These are phyloP conservation scores for Stachybotrys elegans DNA, from an alignment of 2,329 filamentous ascomycete genomes.

Conservation along the genomic window DNA sequence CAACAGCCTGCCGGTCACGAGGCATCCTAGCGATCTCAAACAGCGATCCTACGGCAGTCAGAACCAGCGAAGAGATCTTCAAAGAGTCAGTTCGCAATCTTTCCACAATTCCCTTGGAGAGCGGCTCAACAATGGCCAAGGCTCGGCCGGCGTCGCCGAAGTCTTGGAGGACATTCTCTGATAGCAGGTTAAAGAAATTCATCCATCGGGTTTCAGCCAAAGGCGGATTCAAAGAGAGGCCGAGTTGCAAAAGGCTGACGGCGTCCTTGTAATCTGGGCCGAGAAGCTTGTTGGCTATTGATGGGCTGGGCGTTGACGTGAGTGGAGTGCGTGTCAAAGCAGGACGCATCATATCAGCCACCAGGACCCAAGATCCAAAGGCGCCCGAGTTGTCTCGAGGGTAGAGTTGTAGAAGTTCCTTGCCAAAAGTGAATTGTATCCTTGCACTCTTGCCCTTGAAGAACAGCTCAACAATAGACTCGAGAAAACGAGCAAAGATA, in stretches of 20 bases:
- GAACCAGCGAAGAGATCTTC: conserved; percentile 16
- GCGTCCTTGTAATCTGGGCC: conserved; percentile 67
- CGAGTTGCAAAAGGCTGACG: conserved; percentile 60
- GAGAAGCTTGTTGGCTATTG: conserved; percentile 37
- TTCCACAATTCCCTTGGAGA: conserved; percentile 53
- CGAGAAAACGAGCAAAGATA: conserved; percentile 39
- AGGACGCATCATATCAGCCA: conserved; percentile 39
- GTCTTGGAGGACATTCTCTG: conserved; percentile 53
- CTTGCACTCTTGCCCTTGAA: conserved; percentile 43
- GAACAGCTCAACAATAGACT: conserved; percentile 53
- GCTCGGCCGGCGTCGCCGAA: conserved; percentile 64
- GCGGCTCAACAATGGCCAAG: conserved; percentile 63
- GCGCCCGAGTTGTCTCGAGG: conserved; percentile 40
- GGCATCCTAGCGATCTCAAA: conserved; percentile 48
- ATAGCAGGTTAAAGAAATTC: conserved; percentile 52
- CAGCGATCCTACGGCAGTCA: conserved; percentile 35
- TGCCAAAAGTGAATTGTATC: conserved; percentile 39
- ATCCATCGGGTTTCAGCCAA: conserved; percentile 44
- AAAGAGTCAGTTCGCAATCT: conserved; percentile 13
- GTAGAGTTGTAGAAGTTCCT: conserved; percentile 45
- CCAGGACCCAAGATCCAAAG: conserved; percentile 47
- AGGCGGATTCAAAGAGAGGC: conserved; percentile 45
- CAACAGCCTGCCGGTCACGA: conserved; percentile 56
- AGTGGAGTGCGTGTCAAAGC: conserved; percentile 31
- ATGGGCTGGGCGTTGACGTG: conserved; percentile 14